Base-by-base conservation (phyloP, 2,329 filamentous ascomycete species). In the Blastomyces parvus region DNA sequence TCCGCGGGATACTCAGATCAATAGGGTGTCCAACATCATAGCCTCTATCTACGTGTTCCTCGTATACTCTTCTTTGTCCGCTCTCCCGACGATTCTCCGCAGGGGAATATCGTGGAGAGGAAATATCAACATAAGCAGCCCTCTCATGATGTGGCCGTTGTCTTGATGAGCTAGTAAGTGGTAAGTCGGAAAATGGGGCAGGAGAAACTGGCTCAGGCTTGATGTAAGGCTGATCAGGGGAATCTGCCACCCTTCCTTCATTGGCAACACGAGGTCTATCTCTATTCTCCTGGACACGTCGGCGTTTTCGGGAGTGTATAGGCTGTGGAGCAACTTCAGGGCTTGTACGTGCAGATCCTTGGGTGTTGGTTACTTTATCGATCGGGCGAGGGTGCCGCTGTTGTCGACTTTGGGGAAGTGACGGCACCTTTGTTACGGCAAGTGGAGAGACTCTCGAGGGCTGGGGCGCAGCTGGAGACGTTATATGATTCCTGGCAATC, bases 391-490 rank as follows among this genome's bases (percentile, higher is more conserved):
- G 79, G 66, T 74, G 74, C 30, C 77, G 73, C 53, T 68, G 73
- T 53, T 68, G 83, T 78, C 76, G 87, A 72, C 66, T 82, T 79
- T 73, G 88, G 81, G 66, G 85, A 67, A 82, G 70, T 59, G 77
- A 74, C 65, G 81, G 76, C 61, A 78, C 74, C 71, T 83, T 84
- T 62, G 80, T 73, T 55, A 79, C 77, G 63, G 83, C 80, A 65
- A 86, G 74, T 57, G 83, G 82, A 33, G 84, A 84, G 30, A 85
- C 85, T 71, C 89, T 87, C 59, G 86, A 86, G 61, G 90, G 88
- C 70, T 90, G 89, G 33, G 90, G 89, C 60, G 89, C 89, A 71
- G 88, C 78, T 52, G 88, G 88, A 44, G 86, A 87, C 60, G 86
- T 84, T 69, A 92, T 87, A 72, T 91, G 88, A 68, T 86, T 87